phyloP scores from a whole-genome alignment of 108 stramenopile genomes.

The Ochromonas danica region DNA sequence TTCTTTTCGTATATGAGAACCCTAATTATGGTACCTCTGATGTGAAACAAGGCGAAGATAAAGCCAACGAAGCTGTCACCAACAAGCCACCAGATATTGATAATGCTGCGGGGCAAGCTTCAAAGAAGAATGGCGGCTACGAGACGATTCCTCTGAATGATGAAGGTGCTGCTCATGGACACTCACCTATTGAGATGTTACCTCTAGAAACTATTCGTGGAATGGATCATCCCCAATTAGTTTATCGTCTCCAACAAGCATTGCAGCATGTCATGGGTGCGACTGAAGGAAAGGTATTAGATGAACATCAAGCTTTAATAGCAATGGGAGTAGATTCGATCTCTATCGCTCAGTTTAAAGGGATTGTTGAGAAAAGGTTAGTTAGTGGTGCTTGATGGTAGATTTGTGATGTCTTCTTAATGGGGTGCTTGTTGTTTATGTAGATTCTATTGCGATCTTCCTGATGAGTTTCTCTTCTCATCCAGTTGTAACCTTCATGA shows the following conservation, averaged over 20 bases:
- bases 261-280: not conserved
- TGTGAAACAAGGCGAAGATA: not conserved
- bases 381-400: not conserved
- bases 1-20: constrained; percentile 10
- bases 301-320: not conserved
- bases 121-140: not conserved
- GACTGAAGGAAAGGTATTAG: not conserved
- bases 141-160: not conserved
- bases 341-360: constrained; percentile 31
- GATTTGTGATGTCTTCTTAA: not conserved
- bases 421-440: not conserved
- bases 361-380: constrained; percentile 20
- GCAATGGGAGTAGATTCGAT: constrained; percentile 28
- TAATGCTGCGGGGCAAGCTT: not conserved
- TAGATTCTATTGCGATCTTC: constrained; percentile 11
- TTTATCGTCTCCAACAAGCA: not conserved
- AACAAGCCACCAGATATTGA: not conserved
- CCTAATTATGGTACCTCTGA: not conserved
- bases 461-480: constrained; percentile 34
- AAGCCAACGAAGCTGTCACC: not conserved
- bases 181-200: not conserved
- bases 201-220: not conserved
- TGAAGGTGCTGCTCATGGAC: not conserved
- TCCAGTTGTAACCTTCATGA: not conserved
- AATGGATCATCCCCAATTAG: not conserved